These are phyloP conservation scores for Calendula officinalis DNA, from an alignment of 129 eudicot genomes.

Conservation along the genomic window DNA sequence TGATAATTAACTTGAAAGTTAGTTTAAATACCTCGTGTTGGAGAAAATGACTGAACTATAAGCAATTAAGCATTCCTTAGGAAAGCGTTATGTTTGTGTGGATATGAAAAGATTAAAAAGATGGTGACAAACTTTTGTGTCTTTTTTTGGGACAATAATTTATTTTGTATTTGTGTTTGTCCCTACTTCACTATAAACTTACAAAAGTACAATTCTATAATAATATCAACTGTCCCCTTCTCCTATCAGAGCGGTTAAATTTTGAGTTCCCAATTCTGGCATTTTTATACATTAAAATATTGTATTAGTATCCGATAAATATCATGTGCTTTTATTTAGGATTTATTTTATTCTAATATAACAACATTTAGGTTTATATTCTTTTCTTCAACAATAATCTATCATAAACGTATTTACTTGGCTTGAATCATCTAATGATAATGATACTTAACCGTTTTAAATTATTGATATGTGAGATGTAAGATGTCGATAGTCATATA, in stretches of 20 bases:
- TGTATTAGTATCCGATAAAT: slow-evolving; percentile 10
- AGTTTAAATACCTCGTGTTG: not conserved
- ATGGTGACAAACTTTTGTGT: slow-evolving; percentile 36
- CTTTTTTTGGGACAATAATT: slow-evolving; percentile 37
- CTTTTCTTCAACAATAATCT: not conserved
- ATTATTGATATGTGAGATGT: no score
- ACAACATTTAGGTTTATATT: not conserved
- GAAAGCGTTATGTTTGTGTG: slow-evolving; percentile 9
- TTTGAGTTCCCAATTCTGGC: slow-evolving; percentile 29
- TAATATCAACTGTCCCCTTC: slow-evolving; percentile 42
- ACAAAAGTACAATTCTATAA: slow-evolving; percentile 40
- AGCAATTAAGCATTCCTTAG: slow-evolving; percentile 2
- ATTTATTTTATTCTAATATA: not conserved
- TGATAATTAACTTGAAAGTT: not conserved
- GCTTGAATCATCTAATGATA: no score
- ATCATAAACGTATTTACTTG: no score
- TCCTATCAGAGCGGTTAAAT: slow-evolving; percentile 23
- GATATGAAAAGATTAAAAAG: slow-evolving; percentile 27
- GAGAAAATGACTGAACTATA: not conserved
- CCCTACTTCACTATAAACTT: slow-evolving; percentile 34
- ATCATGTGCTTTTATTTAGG: slow-evolving; percentile 19
- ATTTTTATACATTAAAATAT: slow-evolving; percentile 22
- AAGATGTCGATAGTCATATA: no score
- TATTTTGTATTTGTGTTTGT: slow-evolving; percentile 33
- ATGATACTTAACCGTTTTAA: no score